phyloP scores from a whole-genome alignment of 2,329 filamentous ascomycete species.

The Emericellopsis atlantica region DNA sequence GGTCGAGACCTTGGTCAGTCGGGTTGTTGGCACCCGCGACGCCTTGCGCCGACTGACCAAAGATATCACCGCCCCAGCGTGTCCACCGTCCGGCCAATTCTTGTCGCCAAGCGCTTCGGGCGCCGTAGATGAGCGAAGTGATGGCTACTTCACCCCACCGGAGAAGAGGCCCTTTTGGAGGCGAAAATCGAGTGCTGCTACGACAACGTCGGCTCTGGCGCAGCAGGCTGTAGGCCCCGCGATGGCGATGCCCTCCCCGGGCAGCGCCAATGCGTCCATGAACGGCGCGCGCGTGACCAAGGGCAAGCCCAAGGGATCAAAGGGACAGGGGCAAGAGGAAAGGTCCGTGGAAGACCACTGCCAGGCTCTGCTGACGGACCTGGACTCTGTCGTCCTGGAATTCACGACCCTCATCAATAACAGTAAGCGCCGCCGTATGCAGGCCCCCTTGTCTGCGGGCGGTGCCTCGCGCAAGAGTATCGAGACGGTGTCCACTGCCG shows the following conservation, averaged over 20 bases:
- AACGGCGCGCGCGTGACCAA: constrained; percentile 18
- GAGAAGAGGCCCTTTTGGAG: constrained; percentile 83
- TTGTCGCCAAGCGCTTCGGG: constrained; percentile 28
- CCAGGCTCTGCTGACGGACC: constrained; percentile 67
- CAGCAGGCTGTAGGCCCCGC: constrained; percentile 21
- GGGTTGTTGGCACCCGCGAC: constrained; percentile 78
- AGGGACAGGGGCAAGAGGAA: constrained; percentile 34
- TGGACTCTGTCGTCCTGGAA: constrained; percentile 73
- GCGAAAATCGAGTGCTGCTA: constrained; percentile 57
- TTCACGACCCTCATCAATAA: constrained; percentile 67
- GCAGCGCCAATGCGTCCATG: constrained; percentile 16
- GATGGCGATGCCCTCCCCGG: constrained; percentile 28
- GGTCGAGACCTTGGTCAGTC: constrained; percentile 74
- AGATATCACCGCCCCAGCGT: constrained; percentile 51
- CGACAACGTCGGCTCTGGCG: constrained; percentile 25
- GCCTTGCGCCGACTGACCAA: constrained; percentile 76
- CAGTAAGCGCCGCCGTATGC: constrained; percentile 64
- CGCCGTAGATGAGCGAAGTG: constrained; percentile 35
- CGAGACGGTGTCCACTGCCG: constrained; percentile 63
- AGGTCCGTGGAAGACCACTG: constrained; percentile 70
- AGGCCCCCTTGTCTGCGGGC: constrained; percentile 34
- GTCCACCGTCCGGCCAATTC: constrained; percentile 11
- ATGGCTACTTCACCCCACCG: constrained; percentile 38
- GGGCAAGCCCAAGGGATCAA: constrained; percentile 16
- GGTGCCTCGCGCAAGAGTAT: constrained; percentile 48